These are phyloP conservation scores for Diaporthe eres DNA, from an alignment of 2,329 filamentous ascomycete species.

Conservation along the genomic window DNA sequence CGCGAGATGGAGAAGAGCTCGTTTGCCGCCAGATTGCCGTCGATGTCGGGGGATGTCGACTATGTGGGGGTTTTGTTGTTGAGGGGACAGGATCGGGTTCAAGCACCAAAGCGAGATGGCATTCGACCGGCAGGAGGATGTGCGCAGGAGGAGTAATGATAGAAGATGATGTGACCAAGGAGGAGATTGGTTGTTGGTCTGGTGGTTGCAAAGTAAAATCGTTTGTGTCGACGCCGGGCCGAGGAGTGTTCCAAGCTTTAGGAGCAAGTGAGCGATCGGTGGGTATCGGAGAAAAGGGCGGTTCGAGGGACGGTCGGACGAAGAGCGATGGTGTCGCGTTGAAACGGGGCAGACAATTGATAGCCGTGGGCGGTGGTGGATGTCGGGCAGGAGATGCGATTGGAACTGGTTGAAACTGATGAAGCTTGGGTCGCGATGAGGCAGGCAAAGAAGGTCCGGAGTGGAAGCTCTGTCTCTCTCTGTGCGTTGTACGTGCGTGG, in stretches of 20 bases:
- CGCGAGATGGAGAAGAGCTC: conserved; percentile 42
- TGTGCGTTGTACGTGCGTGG: neutral
- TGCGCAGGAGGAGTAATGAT: conserved; percentile 22
- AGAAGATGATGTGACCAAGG: neutral
- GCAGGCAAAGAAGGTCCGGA: conserved; percentile 12
- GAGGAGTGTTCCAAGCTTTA: conserved; percentile 17
- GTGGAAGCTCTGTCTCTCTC: neutral
- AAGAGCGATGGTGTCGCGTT: conserved; percentile 23
- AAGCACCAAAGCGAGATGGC: conserved; percentile 31
- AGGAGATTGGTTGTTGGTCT: neutral
- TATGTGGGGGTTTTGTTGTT: conserved; percentile 25
- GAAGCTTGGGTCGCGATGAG: conserved; percentile 16
- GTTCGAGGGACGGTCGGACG: conserved; percentile 19
- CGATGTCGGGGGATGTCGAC: conserved; percentile 11
- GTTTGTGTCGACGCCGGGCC: conserved; percentile 22
- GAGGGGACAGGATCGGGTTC: conserved; percentile 19
- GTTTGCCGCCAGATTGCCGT: conserved; percentile 40
- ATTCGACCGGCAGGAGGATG: conserved; percentile 21
- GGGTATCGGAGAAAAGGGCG: conserved; percentile 15
- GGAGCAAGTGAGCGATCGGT: conserved; percentile 15
- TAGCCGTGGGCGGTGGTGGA: neutral
- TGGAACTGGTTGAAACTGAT: conserved; percentile 27
- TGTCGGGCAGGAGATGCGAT: conserved; percentile 30
- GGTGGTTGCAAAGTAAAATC: neutral
- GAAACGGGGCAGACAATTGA: conserved; percentile 29